Conservation (phyloP, 768 basidiomycete genomes). For the Mycena metata region DNA sequence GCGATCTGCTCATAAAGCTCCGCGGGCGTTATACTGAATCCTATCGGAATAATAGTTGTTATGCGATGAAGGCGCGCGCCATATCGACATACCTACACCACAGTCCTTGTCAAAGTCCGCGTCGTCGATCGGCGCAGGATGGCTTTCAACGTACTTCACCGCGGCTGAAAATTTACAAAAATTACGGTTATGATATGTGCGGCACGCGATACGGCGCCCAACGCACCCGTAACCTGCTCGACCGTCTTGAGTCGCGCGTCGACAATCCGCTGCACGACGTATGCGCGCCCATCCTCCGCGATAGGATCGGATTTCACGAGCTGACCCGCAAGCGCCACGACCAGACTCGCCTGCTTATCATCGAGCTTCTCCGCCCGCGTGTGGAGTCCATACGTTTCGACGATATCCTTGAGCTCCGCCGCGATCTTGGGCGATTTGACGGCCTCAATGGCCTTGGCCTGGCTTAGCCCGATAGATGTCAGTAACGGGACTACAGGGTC, state of each 20-base stretch:
- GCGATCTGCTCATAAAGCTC: slow-evolving; percentile 71
- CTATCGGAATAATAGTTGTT: slow-evolving; percentile 56
- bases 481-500: slow-evolving; percentile 66
- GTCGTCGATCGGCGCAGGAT: slow-evolving; percentile 72
- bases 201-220: not conserved
- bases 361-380: slow-evolving; percentile 63
- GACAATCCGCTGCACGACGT: slow-evolving; percentile 77
- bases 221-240: slow-evolving; percentile 90
- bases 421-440: slow-evolving; percentile 86
- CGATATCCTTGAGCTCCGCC: slow-evolving; percentile 74
- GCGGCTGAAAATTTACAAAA: slow-evolving; percentile 67
- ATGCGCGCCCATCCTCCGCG: slow-evolving; percentile 67
- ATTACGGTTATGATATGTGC: slow-evolving; percentile 13
- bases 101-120: slow-evolving; percentile 81
- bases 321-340: slow-evolving; percentile 75
- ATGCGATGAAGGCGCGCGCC: not conserved
- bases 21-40: slow-evolving; percentile 80
- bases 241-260: slow-evolving; percentile 79
- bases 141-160: slow-evolving; percentile 77
- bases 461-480: slow-evolving; percentile 81
- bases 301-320: slow-evolving; percentile 68
- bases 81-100: slow-evolving; percentile 81
- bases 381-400: slow-evolving; percentile 65
- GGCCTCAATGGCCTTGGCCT: slow-evolving; percentile 85
- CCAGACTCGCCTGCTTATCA: slow-evolving; percentile 81